phyloP scores from a whole-genome alignment of 192 early-diverging fungal species.

The Mortierella claussenii region DNA sequence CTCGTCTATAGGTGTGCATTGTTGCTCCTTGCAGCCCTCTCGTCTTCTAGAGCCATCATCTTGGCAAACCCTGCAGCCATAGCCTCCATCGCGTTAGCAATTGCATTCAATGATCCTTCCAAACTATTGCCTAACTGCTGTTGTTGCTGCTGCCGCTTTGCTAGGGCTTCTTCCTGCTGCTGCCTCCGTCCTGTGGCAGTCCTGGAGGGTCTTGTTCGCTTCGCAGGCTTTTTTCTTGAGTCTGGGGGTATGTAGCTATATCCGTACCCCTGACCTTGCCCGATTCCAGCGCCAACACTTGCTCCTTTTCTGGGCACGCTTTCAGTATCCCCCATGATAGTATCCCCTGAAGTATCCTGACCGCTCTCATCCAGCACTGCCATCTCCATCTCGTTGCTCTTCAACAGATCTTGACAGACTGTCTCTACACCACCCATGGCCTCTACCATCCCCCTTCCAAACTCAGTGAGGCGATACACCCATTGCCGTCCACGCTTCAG shows the following conservation, averaged over 20 bases:
- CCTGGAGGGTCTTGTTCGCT: not conserved
- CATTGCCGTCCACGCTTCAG: conserved; percentile 47
- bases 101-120: conserved; percentile 18
- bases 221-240: conserved; percentile 18
- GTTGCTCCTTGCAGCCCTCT: too few species aligned
- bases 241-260: conserved; percentile 42
- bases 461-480: conserved; percentile 43
- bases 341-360: too few species aligned
- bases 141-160: not conserved
- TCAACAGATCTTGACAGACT: conserved; percentile 43
- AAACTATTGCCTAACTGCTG: too few species aligned
- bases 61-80: conserved; percentile 28
- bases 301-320: too few species aligned
- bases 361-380: not conserved
- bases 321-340: too few species aligned
- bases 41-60: conserved; percentile 37
- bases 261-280: conserved; percentile 41
- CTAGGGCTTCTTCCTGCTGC: not conserved
- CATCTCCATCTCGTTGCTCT: conserved; percentile 28
- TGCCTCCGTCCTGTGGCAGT: not conserved
- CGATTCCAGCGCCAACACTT: conserved; percentile 41
- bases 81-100: conserved; percentile 40
- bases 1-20: too few species aligned
- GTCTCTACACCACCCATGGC: conserved; percentile 45
- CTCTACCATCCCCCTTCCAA: conserved; percentile 35